phyloP scores from a whole-genome alignment of 2,329 filamentous ascomycete species.

The Verticillium tricorpus region DNA sequence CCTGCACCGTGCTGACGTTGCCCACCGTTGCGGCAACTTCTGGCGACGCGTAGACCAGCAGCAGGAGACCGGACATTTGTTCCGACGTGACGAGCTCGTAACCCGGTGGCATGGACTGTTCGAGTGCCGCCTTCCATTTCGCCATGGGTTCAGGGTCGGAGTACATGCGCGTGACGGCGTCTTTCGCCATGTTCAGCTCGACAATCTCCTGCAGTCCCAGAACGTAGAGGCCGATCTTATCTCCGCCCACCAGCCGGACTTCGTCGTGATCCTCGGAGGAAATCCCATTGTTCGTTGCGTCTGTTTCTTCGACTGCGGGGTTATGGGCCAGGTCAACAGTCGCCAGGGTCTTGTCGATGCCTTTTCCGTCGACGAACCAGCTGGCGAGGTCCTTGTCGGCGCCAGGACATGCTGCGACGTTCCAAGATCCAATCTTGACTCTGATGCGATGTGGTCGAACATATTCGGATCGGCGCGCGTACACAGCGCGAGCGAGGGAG shows the following conservation, averaged over 20 bases:
- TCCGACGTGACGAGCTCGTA: constrained; percentile 76
- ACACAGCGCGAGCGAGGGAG: constrained; percentile 61
- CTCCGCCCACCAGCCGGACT: constrained; percentile 47
- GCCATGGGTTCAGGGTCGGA: constrained; percentile 66
- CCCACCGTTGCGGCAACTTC: constrained; percentile 69
- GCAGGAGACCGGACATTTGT: constrained; percentile 79
- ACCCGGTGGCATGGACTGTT: constrained; percentile 67
- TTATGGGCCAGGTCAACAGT: constrained; percentile 43
- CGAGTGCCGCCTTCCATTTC: constrained; percentile 76
- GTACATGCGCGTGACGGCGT: constrained; percentile 69
- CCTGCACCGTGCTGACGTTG: constrained; percentile 74
- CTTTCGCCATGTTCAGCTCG: constrained; percentile 73
- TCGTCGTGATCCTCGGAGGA: constrained; percentile 23
- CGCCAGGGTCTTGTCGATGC: constrained; percentile 59
- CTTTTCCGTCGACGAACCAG: constrained; percentile 82
- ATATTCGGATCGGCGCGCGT: constrained; percentile 74
- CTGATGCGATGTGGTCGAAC: constrained; percentile 68
- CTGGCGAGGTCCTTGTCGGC: constrained; percentile 82
- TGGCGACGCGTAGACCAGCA: constrained; percentile 82
- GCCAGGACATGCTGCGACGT: constrained; percentile 78
- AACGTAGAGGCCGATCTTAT: constrained; percentile 83
- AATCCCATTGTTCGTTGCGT: constrained; percentile 20
- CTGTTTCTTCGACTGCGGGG: constrained; percentile 24
- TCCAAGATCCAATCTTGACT: constrained; percentile 93
- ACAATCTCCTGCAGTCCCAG: constrained; percentile 90